A percentile compares a stretch with the other conserved stretches of the same genome.
These are phyloP conservation scores for Nannochloropsis granulata DNA, from an alignment of 108 stramenopile genomes.

Conservation along the genomic window DNA sequence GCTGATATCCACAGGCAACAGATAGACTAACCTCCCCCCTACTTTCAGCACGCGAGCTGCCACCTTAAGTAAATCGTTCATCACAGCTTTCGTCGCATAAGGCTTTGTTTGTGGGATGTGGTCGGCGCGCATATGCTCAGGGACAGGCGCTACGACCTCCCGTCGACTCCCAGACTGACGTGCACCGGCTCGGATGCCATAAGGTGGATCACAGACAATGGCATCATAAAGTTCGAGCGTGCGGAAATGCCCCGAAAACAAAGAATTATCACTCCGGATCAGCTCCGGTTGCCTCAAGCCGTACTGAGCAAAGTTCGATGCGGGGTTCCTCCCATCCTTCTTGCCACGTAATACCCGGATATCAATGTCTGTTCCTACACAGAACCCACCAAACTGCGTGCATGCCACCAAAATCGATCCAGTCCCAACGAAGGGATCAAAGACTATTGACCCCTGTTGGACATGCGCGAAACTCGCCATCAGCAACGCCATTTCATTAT, in stretches of 20 bases:
- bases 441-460: constrained; percentile 40
- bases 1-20: constrained; percentile 65
- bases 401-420: constrained; percentile 78
- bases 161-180: constrained; percentile 26
- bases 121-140: constrained; percentile 63
- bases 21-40: constrained; percentile 62
- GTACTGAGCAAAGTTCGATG: constrained; percentile 70
- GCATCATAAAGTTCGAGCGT: constrained; percentile 46
- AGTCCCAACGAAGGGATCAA: constrained; percentile 96
- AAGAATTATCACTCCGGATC: constrained; percentile 68
- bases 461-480: constrained; percentile 21
- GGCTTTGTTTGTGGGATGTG: constrained; percentile 78
- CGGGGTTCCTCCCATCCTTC: constrained; percentile 45
- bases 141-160: constrained; percentile 26
- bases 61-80: constrained; percentile 69
- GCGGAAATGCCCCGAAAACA: constrained; percentile 60
- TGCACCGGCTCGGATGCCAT: constrained; percentile 80
- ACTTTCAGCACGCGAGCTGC: constrained; percentile 55
- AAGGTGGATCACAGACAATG: constrained; percentile 50
- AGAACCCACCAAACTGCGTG: constrained; percentile 65
- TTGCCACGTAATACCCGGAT: constrained; percentile 69
- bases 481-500: constrained; percentile 54
- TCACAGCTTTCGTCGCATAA: constrained; percentile 71
- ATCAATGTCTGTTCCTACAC: constrained; percentile 88
- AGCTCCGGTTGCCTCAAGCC: constrained; percentile 72